phyloP scores from a whole-genome alignment of 2,329 filamentous ascomycete species.

The Penicillium sp. region DNA sequence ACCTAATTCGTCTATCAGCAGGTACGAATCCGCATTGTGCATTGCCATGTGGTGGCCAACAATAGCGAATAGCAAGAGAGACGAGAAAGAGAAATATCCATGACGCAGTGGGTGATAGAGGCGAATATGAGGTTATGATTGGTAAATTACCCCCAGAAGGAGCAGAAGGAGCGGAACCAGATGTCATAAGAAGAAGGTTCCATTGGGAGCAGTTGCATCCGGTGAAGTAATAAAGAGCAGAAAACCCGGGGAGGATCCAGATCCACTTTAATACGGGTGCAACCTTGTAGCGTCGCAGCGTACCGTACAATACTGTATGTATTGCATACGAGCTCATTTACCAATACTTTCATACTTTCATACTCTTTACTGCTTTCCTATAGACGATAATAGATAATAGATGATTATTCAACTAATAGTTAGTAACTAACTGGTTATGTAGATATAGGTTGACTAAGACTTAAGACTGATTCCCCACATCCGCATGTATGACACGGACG shows the following conservation, averaged over 20 bases:
- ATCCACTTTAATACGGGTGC: conserved; percentile 9
- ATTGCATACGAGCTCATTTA: conserved; percentile 5
- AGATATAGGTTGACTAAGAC: not conserved
- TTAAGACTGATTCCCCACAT: not conserved
- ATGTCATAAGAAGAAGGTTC: conserved; percentile 12
- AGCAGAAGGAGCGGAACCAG: not conserved
- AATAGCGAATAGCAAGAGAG: not conserved
- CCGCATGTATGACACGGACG: not conserved
- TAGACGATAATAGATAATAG: too few relatives aligned
- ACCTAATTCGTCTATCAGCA: conserved; percentile 9
- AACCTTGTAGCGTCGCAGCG: conserved; percentile 24
- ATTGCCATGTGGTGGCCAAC: conserved; percentile 14
- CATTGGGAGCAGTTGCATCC: conserved; percentile 28
- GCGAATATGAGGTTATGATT: conserved; percentile 6
- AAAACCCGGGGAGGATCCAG: conserved; percentile 13
- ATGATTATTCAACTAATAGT: too few relatives aligned
- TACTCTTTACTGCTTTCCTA: too few relatives aligned
- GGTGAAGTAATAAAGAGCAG: conserved; percentile 17
- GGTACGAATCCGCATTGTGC: not conserved
- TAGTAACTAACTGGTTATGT: too few relatives aligned
- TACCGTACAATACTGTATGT: conserved; percentile 9
- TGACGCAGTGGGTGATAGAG: conserved; percentile 2
- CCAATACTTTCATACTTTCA: not conserved
- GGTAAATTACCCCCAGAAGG: conserved; percentile 2
- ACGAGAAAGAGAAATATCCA: not conserved